These are phyloP conservation scores for Circinella minor DNA, from an alignment of 371 early-diverging fungal species.

Conservation along the genomic window DNA sequence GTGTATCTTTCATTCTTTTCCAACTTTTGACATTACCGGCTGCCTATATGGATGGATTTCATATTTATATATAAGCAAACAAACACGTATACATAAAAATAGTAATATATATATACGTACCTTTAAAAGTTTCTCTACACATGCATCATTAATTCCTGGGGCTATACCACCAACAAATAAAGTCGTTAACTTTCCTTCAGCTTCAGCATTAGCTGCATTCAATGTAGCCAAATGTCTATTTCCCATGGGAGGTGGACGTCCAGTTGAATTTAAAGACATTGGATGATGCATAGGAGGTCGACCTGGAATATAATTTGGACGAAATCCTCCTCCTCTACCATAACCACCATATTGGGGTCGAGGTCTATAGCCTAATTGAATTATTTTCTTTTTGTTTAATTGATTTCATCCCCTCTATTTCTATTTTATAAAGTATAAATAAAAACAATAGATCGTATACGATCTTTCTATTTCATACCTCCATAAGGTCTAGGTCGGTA, in stretches of 20 bases:
- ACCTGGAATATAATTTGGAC: conserved; percentile 9
- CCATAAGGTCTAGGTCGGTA: conserved; percentile 27
- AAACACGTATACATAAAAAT: too few relatives aligned
- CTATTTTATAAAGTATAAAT: too few relatives aligned
- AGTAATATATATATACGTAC: conserved; percentile 20
- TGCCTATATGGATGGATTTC: conserved; percentile 41
- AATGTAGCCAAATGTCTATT: background rate
- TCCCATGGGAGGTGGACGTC: background rate
- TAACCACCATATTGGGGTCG: conserved; percentile 15
- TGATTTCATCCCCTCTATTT: background rate
- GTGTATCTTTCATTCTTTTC: conserved; percentile 76
- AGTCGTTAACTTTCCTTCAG: conserved; percentile 66
- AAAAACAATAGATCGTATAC: too few relatives aligned
- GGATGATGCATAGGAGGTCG: conserved; percentile 11
- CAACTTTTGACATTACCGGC: conserved; percentile 69
- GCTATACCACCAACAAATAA: conserved; percentile 81
- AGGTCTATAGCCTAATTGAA: conserved; percentile 1
- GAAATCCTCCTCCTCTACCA: conserved; percentile 19
- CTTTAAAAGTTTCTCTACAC: conserved; percentile 73
- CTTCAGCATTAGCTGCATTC: conserved; percentile 2
- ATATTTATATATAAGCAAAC: too few relatives aligned
- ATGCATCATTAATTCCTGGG: conserved; percentile 69
- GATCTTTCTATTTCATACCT: background rate
- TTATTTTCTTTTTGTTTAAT: background rate
- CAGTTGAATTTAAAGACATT: background rate